Conservation (phyloP, 805 yeast species). For the Brettanomyces custersianus region DNA sequence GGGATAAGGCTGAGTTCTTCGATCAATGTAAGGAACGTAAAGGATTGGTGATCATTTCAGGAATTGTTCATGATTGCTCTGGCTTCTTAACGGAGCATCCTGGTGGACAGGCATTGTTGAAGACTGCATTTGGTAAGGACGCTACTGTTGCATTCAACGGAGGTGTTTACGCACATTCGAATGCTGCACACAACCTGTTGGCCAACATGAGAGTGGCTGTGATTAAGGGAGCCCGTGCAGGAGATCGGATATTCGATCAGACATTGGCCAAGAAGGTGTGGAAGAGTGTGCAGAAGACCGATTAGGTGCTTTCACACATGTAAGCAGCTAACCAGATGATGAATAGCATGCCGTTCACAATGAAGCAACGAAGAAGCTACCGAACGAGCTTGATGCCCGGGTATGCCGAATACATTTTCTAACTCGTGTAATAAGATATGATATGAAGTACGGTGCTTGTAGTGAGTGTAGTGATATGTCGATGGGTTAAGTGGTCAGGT, state of each 20-base stretch:
- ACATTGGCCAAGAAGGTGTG: conserved; percentile 19
- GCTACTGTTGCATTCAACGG: conserved; percentile 82
- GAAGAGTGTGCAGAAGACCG: no score
- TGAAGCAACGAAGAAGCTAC: no score
- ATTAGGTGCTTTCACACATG: no score
- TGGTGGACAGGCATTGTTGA: conserved; percentile 69
- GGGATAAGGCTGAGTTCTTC: conserved; percentile 59
- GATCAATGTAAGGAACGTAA: conserved; percentile 37
- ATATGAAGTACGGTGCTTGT: no score
- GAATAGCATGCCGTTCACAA: no score
- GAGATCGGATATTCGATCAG: conserved; percentile 41
- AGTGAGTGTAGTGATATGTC: no score
- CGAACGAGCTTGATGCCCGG: no score
- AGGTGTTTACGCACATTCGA: conserved; percentile 77
- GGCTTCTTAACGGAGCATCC: conserved; percentile 69
- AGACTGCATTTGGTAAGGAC: conserved; percentile 70
- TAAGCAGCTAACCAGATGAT: no score
- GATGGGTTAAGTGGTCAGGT: no score
- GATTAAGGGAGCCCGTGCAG: conserved; percentile 56
- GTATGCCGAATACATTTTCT: no score
- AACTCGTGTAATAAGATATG: no score
- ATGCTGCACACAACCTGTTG: conserved; percentile 76
- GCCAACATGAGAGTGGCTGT: conserved; percentile 81
- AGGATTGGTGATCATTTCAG: conserved; percentile 64
- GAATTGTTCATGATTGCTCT: conserved; percentile 72